These are phyloP conservation scores for Tillandsia fasciculata DNA, from an alignment of 176 grass and related monocot species.

Conservation along the genomic window DNA sequence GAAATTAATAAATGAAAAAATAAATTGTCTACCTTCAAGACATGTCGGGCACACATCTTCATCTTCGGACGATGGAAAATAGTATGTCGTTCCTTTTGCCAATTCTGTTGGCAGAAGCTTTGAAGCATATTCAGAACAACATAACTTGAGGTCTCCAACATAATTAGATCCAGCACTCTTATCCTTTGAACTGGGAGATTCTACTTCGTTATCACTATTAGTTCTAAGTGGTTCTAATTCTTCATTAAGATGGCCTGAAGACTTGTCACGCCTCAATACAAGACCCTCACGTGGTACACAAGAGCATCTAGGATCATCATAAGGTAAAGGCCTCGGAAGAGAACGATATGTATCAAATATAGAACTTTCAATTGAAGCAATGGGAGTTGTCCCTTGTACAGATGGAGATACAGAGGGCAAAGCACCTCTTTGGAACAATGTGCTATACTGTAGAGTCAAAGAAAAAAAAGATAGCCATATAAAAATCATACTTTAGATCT, in stretches of 20 bases:
- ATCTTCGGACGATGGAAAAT: slow-evolving; percentile 63
- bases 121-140: slow-evolving; percentile 41
- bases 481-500: neutral
- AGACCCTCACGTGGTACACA: slow-evolving; percentile 36
- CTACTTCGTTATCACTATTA: slow-evolving; percentile 38
- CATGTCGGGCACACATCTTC: slow-evolving; percentile 96
- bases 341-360: slow-evolving; percentile 58
- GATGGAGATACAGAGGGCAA: slow-evolving; percentile 51
- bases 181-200: slow-evolving; percentile 32
- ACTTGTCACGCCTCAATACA: slow-evolving; percentile 40
- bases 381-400: slow-evolving; percentile 48
- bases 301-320: slow-evolving; percentile 83
- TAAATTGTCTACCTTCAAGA: slow-evolving; percentile 67
- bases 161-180: slow-evolving; percentile 58
- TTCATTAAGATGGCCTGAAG: slow-evolving; percentile 56
- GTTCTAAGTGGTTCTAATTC: slow-evolving; percentile 62
- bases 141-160: slow-evolving; percentile 47
- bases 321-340: slow-evolving; percentile 76
- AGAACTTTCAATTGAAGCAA: slow-evolving; percentile 45
- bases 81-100: slow-evolving; percentile 48
- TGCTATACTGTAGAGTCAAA: slow-evolving; percentile 45
- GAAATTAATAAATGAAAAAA: neutral
- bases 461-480: slow-evolving; percentile 1
- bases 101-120: slow-evolving; percentile 41
- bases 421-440: slow-evolving; percentile 58